A percentile compares a stretch with the other conserved stretches of the same genome.
These are phyloP conservation scores for Ailanthus altissimus DNA, from an alignment of 345 rosid species.

Conservation along the genomic window DNA sequence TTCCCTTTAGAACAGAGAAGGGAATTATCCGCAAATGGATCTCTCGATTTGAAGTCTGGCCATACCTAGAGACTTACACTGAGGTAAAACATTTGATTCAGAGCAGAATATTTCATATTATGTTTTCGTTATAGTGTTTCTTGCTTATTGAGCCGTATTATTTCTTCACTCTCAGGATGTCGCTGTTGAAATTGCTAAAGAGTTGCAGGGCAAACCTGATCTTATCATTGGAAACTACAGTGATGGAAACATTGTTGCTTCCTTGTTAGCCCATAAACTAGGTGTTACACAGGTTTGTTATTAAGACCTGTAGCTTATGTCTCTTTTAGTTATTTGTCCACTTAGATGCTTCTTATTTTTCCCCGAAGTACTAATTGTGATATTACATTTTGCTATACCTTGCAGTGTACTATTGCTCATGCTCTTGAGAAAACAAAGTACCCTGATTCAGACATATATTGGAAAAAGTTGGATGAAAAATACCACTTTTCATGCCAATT, in stretches of 20 bases:
- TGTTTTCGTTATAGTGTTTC: not conserved
- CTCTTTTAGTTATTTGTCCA: not conserved
- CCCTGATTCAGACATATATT: slow-evolving; percentile 92
- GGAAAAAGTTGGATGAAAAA: slow-evolving; percentile 90
- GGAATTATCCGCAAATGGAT: slow-evolving; percentile 88
- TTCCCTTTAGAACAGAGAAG: slow-evolving; percentile 79
- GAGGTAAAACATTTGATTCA: slow-evolving; percentile 48
- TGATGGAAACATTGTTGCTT: slow-evolving; percentile 93
- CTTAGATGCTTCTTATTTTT: not conserved
- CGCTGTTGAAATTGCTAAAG: slow-evolving; percentile 70
- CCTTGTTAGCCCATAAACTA: slow-evolving; percentile 81
- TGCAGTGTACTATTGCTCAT: slow-evolving; percentile 93
- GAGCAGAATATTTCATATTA: not conserved
- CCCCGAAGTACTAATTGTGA: not conserved
- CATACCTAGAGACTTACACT: slow-evolving; percentile 82
- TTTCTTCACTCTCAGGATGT: slow-evolving; percentile 56
- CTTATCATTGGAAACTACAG: slow-evolving; percentile 93
- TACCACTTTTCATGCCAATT: slow-evolving; percentile 97
- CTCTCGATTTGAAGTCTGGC: slow-evolving; percentile 97
- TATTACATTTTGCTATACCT: not conserved
- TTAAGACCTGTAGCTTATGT: not conserved
- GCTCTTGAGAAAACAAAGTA: slow-evolving; percentile 96
- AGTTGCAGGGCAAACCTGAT: slow-evolving; percentile 90
- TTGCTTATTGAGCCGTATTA: not conserved
- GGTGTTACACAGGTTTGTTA: slow-evolving; percentile 87